Conservation (phyloP, 2,329 filamentous ascomycete genomes). For the Cytospora chrysosperma region DNA sequence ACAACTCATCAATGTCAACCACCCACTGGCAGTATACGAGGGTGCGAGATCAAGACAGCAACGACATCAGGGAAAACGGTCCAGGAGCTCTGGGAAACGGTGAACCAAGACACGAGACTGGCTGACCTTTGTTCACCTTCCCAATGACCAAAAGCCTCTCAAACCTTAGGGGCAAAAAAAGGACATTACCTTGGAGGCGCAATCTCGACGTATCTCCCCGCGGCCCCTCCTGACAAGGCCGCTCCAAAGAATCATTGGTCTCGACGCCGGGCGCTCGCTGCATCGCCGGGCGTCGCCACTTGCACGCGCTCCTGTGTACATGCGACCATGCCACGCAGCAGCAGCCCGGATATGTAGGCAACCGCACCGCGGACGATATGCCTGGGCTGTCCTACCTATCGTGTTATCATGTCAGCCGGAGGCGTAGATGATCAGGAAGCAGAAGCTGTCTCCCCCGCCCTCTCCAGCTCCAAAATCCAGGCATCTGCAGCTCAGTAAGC, state of each 20-base stretch:
- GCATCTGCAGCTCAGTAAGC: not conserved
- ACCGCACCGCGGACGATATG: not conserved
- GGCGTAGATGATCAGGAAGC: not conserved
- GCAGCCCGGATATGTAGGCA: not conserved
- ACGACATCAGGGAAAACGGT: conserved; percentile 3
- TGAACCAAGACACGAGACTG: not conserved
- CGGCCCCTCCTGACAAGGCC: not conserved
- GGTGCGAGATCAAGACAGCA: not conserved
- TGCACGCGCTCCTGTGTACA: not conserved
- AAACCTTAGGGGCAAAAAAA: too few relatives aligned
- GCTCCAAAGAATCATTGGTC: not conserved
- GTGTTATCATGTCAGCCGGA: not conserved
- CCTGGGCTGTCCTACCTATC: not conserved
- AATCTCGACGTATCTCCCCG: not conserved
- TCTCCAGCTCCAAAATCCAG: not conserved
- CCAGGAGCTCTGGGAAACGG: not conserved
- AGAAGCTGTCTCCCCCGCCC: not conserved
- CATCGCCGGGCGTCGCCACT: not conserved
- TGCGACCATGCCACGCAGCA: not conserved
- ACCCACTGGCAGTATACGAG: conserved; percentile 7
- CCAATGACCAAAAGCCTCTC: too few relatives aligned
- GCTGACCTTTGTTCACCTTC: not conserved
- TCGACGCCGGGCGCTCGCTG: not conserved
- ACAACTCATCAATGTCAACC: conserved; percentile 23
- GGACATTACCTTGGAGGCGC: not conserved